Percentiles rank a stretch among this genome's conserved stretches.
Evolutionary conservation across 176 grass and related monocot species (phyloP).

Genomic region (Zoysia japonica): DNA sequence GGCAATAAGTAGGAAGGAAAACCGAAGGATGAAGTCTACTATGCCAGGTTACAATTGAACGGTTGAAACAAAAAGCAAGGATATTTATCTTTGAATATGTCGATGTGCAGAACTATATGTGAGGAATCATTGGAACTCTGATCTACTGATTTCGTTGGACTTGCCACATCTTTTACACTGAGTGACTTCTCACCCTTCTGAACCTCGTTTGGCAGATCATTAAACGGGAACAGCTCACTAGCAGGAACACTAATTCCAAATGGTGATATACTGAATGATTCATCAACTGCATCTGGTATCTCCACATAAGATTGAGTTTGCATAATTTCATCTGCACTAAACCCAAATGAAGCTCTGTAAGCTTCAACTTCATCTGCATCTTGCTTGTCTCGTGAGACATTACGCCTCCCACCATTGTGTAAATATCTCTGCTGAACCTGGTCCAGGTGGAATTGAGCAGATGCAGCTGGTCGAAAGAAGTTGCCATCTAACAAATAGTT

Average conservation of each 20-base stretch:
- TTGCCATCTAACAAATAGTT: constrained; percentile 71
- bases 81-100: constrained; percentile 45
- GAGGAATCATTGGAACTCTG: constrained; percentile 43
- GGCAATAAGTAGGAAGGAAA: background rate
- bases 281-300: constrained; percentile 74
- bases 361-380: constrained; percentile 92
- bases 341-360: constrained; percentile 98
- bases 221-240: constrained; percentile 42
- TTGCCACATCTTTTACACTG: constrained; percentile 36
- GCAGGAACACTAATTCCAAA: constrained; percentile 59
- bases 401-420: constrained; percentile 67
- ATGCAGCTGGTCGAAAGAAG: constrained; percentile 72
- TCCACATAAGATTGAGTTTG: constrained; percentile 70
- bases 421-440: constrained; percentile 84
- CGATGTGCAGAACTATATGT: constrained; percentile 37
- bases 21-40: background rate
- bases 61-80: background rate
- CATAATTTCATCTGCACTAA: constrained; percentile 91
- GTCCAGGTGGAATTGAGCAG: constrained; percentile 88
- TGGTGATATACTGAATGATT: constrained; percentile 90
- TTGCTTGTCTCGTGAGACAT: constrained; percentile 93
- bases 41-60: background rate
- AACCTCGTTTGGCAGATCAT: constrained; percentile 45
- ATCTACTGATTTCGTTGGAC: constrained; percentile 46
- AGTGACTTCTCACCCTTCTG: constrained; percentile 53